Evolutionary conservation across 176 grass and related monocot genomes (phyloP), one percentile per base, ranked within the genome.

Genomic region (Musa schizocarpa): DNA sequence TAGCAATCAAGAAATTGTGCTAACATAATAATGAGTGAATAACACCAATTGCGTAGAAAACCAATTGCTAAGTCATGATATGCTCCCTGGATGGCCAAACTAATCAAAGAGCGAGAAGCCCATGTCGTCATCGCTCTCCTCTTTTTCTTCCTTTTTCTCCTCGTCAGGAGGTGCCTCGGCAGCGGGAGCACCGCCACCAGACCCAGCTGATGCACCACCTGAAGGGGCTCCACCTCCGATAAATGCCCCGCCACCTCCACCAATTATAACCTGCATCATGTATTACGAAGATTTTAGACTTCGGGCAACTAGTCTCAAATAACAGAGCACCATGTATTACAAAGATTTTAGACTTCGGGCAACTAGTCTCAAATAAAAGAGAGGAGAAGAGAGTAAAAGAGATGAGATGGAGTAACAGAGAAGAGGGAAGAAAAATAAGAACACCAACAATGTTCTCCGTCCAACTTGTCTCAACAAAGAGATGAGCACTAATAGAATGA

Each of bases 221-320:
- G 11, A 81, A 2, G 77, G 82, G 34, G 59, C 88, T 1, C 86
- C 87, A 20, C 85, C 83, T 8, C 76, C 88, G 5, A 89, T 79
- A 48, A 86, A 79, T 0, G 80, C 78, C 52, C 93, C 89, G 6
- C 83, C 89, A 17, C 87, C 85, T 0, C 81, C 88, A 1, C 74
- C 91, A 61, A 87, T 87, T 58, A 96, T 83, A 1, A 81, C 61
- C 77, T 92, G 89, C 89, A 90, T 81, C 63, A 71, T 65, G 14
- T 61, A n/a, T 61, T 7, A 61, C 11, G 8, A 61, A 17, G 29
- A 29, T 29, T 29, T 29, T 29, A 29, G 29, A 29, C 29, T 29
- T 29, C 29, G 3, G 29, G 29, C 29, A 29, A 29, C 29, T 29
- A 3, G 29, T 29, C 29, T 29, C 29, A 29, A 29, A 29, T 3